Conservation (phyloP, 331 rosid species). For the Quercus tomentella region DNA sequence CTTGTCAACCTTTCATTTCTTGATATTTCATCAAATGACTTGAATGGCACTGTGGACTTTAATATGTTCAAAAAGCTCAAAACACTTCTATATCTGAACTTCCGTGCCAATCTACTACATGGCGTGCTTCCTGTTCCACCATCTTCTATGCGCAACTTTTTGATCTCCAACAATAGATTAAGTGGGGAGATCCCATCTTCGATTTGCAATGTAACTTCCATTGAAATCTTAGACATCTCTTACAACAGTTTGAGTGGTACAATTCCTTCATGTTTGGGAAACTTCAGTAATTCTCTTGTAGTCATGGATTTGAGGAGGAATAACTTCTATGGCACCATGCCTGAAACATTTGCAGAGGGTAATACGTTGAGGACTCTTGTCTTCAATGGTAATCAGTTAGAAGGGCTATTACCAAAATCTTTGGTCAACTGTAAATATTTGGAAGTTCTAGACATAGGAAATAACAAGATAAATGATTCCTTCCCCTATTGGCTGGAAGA, state of each 20-base stretch:
- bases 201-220: slow-evolving; percentile 16
- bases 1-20: no score
- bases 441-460: slow-evolving; percentile 21
- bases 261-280: slow-evolving; percentile 19
- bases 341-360: neutral
- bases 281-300: neutral
- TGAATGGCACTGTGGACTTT: no score
- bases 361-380: neutral
- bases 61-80: no score
- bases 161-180: no score
- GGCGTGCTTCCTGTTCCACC: no score
- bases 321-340: slow-evolving; percentile 15
- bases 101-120: no score
- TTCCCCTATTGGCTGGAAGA: slow-evolving; percentile 36
- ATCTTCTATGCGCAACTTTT: no score
- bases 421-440: neutral
- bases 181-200: neutral
- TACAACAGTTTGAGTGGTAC: slow-evolving; percentile 10
- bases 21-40: no score
- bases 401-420: slow-evolving; percentile 23
- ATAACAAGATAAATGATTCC: slow-evolving; percentile 13
- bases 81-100: no score
- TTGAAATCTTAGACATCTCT: slow-evolving; percentile 5
- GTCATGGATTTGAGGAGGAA: slow-evolving; percentile 26
- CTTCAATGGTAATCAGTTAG: slow-evolving; percentile 21